These are phyloP conservation scores for Eutrema salsugineum DNA, from an alignment of 441 rosid species.

Conservation along the genomic window DNA sequence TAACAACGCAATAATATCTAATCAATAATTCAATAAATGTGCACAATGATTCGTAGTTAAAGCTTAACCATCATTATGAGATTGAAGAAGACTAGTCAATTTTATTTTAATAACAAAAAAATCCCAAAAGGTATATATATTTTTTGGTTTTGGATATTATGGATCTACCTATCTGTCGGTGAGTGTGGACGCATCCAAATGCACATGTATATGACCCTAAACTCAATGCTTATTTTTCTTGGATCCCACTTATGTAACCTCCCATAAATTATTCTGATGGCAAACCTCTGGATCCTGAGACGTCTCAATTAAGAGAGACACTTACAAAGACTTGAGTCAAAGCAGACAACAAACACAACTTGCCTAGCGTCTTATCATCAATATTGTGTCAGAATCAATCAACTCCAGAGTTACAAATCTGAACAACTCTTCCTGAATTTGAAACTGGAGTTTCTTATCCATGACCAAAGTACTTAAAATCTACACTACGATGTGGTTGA, in stretches of 20 bases:
- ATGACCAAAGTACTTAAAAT: background rate
- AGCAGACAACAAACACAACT: slow-evolving; percentile 4
- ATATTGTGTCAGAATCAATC: slow-evolving; percentile 5
- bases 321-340: background rate
- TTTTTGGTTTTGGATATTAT: background rate
- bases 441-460: background rate
- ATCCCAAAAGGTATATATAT: background rate
- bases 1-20: background rate
- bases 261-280: background rate
- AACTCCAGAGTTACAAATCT: slow-evolving; percentile 1
- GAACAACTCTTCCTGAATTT: background rate
- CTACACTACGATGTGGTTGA: background rate
- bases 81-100: slow-evolving; percentile 6
- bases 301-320: background rate
- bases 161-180: slow-evolving; percentile 32
- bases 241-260: slow-evolving; percentile 7
- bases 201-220: slow-evolving; percentile 24
- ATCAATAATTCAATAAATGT: slow-evolving; percentile 24
- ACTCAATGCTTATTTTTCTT: slow-evolving; percentile 2
- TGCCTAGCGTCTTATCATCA: background rate
- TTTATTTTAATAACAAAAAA: background rate
- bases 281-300: background rate
- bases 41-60: slow-evolving; percentile 17
- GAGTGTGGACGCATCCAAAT: slow-evolving; percentile 19
- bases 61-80: slow-evolving; percentile 18